phyloP scores from a whole-genome alignment of 176 grass and related monocot species.

The Bromus sterilis region DNA sequence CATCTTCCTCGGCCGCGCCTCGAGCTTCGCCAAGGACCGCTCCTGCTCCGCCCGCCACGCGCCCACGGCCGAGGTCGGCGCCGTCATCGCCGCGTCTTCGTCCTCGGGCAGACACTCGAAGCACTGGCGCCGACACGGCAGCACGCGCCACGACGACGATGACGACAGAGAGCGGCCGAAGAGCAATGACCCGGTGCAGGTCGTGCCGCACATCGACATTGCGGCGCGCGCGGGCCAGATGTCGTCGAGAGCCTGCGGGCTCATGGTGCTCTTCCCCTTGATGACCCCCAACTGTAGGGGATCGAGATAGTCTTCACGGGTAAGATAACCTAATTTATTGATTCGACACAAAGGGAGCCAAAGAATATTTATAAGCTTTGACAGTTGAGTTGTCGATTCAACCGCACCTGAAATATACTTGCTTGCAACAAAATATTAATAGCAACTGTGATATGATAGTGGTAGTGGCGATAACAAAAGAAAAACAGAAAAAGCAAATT shows the following conservation, averaged over 20 bases:
- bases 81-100: slow-evolving; percentile 23
- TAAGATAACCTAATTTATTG: no score
- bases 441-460: no score
- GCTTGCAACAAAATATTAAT: no score
- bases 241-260: slow-evolving; percentile 59
- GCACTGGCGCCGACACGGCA: neutral
- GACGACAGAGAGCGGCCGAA: slow-evolving; percentile 7
- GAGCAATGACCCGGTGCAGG: slow-evolving; percentile 1
- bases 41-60: slow-evolving; percentile 23
- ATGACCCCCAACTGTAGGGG: no score
- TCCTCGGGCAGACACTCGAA: slow-evolving; percentile 24
- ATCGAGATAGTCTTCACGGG: no score
- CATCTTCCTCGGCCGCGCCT: slow-evolving; percentile 37
- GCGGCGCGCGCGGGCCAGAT: no score
- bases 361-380: no score
- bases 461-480: no score
- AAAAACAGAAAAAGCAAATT: no score
- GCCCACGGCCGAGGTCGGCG: neutral
- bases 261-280: slow-evolving; percentile 90
- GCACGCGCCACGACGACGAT: slow-evolving; percentile 2
- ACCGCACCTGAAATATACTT: no score
- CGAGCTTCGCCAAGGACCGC: slow-evolving; percentile 69
- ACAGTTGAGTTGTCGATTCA: no score
- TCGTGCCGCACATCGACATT: slow-evolving; percentile 31
- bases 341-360: no score